Evolutionary conservation across 129 eudicot species (phyloP).

Genomic region (Smallanthus sonchifolius): DNA sequence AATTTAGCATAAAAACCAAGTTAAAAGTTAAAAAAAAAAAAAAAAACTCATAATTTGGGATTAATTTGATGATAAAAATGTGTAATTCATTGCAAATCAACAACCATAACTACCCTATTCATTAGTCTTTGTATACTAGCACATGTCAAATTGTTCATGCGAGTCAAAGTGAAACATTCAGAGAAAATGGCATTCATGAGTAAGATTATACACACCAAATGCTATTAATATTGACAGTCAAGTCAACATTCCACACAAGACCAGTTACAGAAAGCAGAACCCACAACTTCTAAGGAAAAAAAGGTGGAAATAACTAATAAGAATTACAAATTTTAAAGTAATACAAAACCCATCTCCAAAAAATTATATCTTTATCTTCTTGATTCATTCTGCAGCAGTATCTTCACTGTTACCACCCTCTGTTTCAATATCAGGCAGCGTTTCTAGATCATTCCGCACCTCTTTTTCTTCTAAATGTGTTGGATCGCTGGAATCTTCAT

Average conservation of each 20-base stretch:
- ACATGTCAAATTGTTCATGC: no score
- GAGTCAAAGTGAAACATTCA: no score
- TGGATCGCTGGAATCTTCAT: conserved; percentile 42
- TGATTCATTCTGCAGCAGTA: conserved; percentile 51
- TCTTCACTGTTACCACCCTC: conserved; percentile 57
- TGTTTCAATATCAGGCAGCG: conserved; percentile 55
- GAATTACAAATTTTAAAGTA: background rate
- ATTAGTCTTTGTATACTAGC: no score
- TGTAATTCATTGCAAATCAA: no score
- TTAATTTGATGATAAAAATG: no score
- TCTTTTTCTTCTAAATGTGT: conserved; percentile 53
- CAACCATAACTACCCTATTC: no score
- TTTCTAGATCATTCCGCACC: conserved; percentile 43
- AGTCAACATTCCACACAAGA: background rate
- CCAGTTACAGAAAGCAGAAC: background rate
- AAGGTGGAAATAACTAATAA: conserved; percentile 15
- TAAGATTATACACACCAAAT: conserved; percentile 4
- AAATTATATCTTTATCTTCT: background rate
- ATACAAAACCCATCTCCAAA: conserved; percentile 8
- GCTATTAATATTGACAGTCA: conserved; percentile 12
- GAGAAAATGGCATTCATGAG: no score
- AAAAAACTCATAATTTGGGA: no score
- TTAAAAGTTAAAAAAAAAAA: no score
- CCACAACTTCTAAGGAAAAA: conserved; percentile 16
- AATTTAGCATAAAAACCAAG: no score